phyloP scores from a whole-genome alignment of 2,329 filamentous ascomycete genomes.

The Apiospora sp. region DNA sequence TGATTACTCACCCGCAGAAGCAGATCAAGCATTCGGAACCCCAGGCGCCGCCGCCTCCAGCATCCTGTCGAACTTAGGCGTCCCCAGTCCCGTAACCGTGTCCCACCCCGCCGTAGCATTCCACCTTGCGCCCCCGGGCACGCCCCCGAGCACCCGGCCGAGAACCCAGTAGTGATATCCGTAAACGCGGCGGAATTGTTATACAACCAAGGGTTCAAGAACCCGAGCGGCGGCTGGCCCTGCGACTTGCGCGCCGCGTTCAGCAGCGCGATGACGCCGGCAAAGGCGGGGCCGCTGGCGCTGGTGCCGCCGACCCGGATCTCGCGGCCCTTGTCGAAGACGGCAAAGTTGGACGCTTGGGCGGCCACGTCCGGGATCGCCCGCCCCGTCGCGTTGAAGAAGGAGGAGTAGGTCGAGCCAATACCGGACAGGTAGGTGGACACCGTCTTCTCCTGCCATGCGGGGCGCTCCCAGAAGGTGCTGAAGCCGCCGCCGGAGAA shows the following conservation, averaged over 20 bases:
- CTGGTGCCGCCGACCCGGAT: slow-evolving; percentile 50
- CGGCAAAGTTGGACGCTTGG: slow-evolving; percentile 50
- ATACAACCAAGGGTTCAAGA: slow-evolving; percentile 70
- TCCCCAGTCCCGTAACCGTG: slow-evolving; percentile 53
- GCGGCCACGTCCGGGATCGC: slow-evolving; percentile 69
- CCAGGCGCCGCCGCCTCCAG: neutral
- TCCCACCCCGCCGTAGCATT: slow-evolving; percentile 55
- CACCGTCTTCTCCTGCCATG: slow-evolving; percentile 55
- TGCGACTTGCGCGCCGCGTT: slow-evolving; percentile 67
- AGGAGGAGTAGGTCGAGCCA: slow-evolving; percentile 45
- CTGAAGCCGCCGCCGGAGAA: slow-evolving; percentile 63
- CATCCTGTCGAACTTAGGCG: slow-evolving; percentile 19
- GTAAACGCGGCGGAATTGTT: slow-evolving; percentile 39
- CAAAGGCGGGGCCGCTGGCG: slow-evolving; percentile 69
- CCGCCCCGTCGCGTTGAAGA: slow-evolving; percentile 57
- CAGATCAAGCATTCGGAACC: neutral
- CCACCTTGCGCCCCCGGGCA: slow-evolving; percentile 36
- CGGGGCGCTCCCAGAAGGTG: slow-evolving; percentile 52
- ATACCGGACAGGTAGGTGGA: slow-evolving; percentile 49
- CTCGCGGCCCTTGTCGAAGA: slow-evolving; percentile 39
- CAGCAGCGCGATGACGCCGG: slow-evolving; percentile 68
- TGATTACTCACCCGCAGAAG: too few species aligned
- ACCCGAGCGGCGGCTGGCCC: slow-evolving; percentile 63
- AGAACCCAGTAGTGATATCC: slow-evolving; percentile 46
- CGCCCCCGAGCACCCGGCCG: slow-evolving; percentile 42